These are phyloP conservation scores for Papiliotrema laurentii DNA, from an alignment of 1,284 basidiomycete species.

Conservation along the genomic window DNA sequence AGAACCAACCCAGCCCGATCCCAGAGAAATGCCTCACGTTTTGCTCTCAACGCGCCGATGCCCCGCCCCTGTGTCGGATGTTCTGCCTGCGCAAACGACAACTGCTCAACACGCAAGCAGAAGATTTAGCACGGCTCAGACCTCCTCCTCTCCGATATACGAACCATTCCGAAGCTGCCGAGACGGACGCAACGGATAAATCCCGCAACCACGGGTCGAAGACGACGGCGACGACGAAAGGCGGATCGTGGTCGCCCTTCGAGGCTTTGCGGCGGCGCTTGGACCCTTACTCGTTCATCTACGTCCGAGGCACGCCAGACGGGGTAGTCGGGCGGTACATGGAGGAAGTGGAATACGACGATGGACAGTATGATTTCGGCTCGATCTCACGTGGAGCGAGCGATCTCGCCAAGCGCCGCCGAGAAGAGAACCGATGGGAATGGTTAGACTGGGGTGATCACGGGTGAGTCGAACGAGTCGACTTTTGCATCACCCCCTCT, in stretches of 20 bases:
- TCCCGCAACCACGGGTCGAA: background rate
- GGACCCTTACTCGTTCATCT: conserved; percentile 37
- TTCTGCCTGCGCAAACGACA: conserved; percentile 32
- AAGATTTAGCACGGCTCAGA: conserved; percentile 26
- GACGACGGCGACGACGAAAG: background rate
- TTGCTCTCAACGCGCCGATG: conserved; percentile 32
- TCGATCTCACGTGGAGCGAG: conserved; percentile 19
- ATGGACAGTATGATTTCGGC: conserved; percentile 40
- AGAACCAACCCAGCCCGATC: conserved; percentile 4
- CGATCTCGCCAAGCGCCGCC: conserved; percentile 11
- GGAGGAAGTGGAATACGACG: conserved; percentile 43
- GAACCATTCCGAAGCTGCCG: background rate
- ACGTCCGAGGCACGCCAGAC: conserved; percentile 35
- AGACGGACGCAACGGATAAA: background rate
- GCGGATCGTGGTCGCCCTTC: conserved; percentile 18
- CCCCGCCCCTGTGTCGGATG: conserved; percentile 35
- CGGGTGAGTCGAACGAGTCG: conserved; percentile 26
- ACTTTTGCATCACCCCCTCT: background rate
- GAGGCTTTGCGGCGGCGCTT: conserved; percentile 18
- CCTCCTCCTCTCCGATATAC: conserved; percentile 5
- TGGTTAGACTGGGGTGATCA: conserved; percentile 38
- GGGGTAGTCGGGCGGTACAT: conserved; percentile 43
- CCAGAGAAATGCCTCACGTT: conserved; percentile 42
- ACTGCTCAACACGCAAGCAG: conserved; percentile 15
- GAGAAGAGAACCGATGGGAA: conserved; percentile 18